Base-by-base conservation (phyloP, 495 filamentous ascomycete species). In the Aspergillus wentii region DNA sequence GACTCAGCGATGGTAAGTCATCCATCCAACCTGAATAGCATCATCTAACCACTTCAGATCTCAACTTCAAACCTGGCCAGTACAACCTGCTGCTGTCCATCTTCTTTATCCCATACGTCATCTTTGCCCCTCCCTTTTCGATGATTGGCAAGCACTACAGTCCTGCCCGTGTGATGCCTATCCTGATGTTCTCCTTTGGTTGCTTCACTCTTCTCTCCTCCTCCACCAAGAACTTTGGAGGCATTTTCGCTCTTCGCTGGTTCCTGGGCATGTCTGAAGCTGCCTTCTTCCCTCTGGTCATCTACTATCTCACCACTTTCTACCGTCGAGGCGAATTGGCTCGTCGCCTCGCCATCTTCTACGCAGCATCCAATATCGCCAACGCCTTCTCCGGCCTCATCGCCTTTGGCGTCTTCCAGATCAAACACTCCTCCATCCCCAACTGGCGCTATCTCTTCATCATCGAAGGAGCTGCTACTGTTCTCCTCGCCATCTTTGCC, bases 361-460 rank as follows among this genome's bases (percentile, higher is more conserved):
- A 88, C 52, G 85, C 84, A 0, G 84, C 82, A 0, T 79, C 76
- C 20, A 83, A 78, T 40, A 82, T 89, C 32, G 85, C 83, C 17
- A 78, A 75, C 30, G 86, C 83, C 16, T 88, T 88, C 50, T 75
- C 76, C 2, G 85, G 85, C 5, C 66, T 89, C 1, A 68, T 91
- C 14, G 79, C 85, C 0, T 88, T 84, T 37, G 85, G 82, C 1
- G 79, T 86, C 3, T 87, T 89, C 57, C 85, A 81, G 37, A 88
- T 88, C 50, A 40, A 80, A 14, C 61, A 74, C 37, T 60, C 68
- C 18, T 40, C 52, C 17, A 48, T 85, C 20, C 42, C 64, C 2
- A 61, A 69, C 14, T 91, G 86, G 86, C 69, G 79, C 3, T 88
- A 86, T 54, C 75, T 89, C 6, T 91, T 91, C 54, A 61, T 89